Evolutionary conservation across 106 monocot genomes (phyloP).

Genomic region (Iris macrosiphon): DNA sequence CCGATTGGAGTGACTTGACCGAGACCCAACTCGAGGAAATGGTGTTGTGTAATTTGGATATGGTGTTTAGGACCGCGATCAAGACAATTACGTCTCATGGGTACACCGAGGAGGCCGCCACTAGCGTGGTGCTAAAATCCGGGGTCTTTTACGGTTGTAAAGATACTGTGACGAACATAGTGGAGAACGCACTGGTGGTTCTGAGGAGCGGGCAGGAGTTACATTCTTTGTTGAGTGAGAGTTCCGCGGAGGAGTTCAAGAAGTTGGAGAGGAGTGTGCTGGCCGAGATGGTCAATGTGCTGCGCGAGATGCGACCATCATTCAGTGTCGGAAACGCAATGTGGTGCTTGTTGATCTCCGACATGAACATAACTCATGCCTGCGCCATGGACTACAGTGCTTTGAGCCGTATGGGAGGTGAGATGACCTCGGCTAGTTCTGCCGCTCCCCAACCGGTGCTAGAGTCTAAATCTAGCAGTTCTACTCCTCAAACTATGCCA

Average conservation of each 20-base stretch:
- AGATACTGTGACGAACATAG: conserved; percentile 52
- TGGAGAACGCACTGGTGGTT: conserved; percentile 59
- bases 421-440: conserved; percentile 13
- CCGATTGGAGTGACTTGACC: conserved; percentile 50
- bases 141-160: conserved; percentile 46
- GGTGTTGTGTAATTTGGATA: conserved; percentile 47
- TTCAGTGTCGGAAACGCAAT: conserved; percentile 76
- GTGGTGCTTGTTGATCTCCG: conserved; percentile 83
- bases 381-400: conserved; percentile 46
- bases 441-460: conserved; percentile 16
- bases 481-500: conserved; percentile 7
- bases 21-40: conserved; percentile 78
- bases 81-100: conserved; percentile 46
- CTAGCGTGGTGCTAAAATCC: conserved; percentile 46
- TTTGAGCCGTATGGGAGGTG: conserved; percentile 14
- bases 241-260: conserved; percentile 48
- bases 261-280: conserved; percentile 52
- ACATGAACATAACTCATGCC: conserved; percentile 73
- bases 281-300: conserved; percentile 66
- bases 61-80: conserved; percentile 56
- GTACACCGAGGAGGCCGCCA: conserved; percentile 56
- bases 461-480: conserved; percentile 7
- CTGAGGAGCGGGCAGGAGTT: conserved; percentile 43
- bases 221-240: conserved; percentile 30
- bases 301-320: conserved; percentile 58